Evolutionary conservation across 257 asterid genomes (phyloP).

Genomic region (Nicotiana noctiflora): DNA sequence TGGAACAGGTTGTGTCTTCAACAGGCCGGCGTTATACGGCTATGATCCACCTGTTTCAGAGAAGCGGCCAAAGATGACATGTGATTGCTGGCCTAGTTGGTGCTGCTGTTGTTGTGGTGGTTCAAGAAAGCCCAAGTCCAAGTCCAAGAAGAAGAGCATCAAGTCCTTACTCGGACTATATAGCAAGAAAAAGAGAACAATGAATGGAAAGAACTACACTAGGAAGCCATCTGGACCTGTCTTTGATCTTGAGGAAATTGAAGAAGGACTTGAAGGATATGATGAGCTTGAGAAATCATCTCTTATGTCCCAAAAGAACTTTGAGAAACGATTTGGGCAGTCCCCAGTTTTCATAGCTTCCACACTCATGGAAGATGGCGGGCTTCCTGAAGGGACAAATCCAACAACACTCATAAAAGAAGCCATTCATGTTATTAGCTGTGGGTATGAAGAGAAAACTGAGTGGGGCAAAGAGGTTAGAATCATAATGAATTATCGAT

Average conservation of each 20-base stretch:
- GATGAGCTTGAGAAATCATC: conserved; percentile 83
- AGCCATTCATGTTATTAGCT: conserved; percentile 85
- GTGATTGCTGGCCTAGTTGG: conserved; percentile 85
- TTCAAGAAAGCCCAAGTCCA: conserved; percentile 55
- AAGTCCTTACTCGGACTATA: conserved; percentile 43
- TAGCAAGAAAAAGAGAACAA: conserved; percentile 55
- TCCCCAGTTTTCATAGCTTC: conserved; percentile 77
- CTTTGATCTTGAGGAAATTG: conserved; percentile 79
- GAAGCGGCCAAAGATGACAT: conserved; percentile 75
- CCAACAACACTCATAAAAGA: conserved; percentile 57
- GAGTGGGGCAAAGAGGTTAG: conserved; percentile 90
- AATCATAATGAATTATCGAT: neutral
- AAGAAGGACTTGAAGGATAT: conserved; percentile 84
- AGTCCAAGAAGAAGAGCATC: conserved; percentile 59
- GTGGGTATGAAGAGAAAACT: conserved; percentile 85
- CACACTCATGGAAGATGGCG: conserved; percentile 78
- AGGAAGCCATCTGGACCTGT: conserved; percentile 46
- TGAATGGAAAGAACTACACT: conserved; percentile 55
- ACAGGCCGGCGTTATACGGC: conserved; percentile 73
- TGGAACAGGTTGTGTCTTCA: conserved; percentile 75
- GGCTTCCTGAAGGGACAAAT: conserved; percentile 65
- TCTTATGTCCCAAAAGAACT: conserved; percentile 81
- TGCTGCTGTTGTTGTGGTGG: conserved; percentile 74
- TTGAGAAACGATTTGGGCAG: conserved; percentile 75
- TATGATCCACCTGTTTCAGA: conserved; percentile 72